A percentile compares a stretch with the other conserved stretches of the same genome.
phyloP scores from a whole-genome alignment of 371 early-diverging fungal genomes.

The Lichtheimia hyalospora region DNA sequence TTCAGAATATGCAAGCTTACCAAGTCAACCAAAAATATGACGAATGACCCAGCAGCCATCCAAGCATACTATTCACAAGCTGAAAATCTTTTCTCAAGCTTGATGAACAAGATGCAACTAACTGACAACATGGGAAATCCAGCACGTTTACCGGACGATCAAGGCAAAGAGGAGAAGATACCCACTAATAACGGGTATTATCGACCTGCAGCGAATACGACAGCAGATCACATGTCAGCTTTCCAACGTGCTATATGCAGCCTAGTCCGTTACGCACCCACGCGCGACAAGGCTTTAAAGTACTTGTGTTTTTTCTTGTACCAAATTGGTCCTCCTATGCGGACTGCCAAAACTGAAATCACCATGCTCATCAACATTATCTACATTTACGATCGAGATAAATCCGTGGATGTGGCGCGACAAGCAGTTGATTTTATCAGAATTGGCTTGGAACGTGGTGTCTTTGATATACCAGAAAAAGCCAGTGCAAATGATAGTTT shows the following conservation, averaged over 20 bases:
- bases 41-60: no score
- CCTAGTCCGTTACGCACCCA: not conserved
- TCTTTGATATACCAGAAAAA: no score
- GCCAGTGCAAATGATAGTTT: no score
- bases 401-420: not conserved
- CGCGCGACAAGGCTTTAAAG: not conserved
- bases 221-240: no score
- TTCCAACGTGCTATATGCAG: constrained; percentile 5
- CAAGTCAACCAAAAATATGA: no score
- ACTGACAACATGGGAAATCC: not conserved
- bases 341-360: constrained; percentile 4
- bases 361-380: constrained; percentile 4
- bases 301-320: not conserved
- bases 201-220: no score
- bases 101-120: not conserved
- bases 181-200: not conserved
- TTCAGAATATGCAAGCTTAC: no score
- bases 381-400: not conserved
- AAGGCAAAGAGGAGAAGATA: no score
- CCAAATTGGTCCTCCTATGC: constrained; percentile 1
- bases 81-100: constrained; percentile 1
- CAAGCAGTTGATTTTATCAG: constrained; percentile 5
- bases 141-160: not conserved
- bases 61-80: not conserved
- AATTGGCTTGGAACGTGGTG: constrained; percentile 6